Conservation (phyloP, 2,329 filamentous ascomycete genomes). For the Metarhizium humberi region DNA sequence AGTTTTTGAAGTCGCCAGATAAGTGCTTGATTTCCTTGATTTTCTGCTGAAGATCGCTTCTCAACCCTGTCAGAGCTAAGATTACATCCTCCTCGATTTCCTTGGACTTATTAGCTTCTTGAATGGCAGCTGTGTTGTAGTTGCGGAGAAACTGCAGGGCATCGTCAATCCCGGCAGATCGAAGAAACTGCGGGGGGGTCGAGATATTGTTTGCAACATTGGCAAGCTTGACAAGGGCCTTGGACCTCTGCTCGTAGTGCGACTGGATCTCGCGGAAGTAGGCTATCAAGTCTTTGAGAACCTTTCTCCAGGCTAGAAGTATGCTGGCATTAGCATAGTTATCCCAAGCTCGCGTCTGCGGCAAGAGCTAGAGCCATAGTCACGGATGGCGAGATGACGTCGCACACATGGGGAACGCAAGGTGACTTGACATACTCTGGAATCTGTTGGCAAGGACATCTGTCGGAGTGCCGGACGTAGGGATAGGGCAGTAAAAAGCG, state of each 20-base stretch:
- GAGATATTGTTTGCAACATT: constrained; percentile 75
- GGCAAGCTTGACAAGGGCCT: constrained; percentile 71
- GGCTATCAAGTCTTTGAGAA: constrained; percentile 85
- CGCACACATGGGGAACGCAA: neutral
- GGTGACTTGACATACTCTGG: constrained; percentile 53
- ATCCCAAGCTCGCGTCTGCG: neutral
- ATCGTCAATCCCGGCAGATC: constrained; percentile 77
- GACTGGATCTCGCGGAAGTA: constrained; percentile 90
- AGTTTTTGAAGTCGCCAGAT: constrained; percentile 93
- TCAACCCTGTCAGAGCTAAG: constrained; percentile 70
- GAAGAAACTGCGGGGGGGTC: constrained; percentile 66
- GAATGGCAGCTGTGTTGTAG: constrained; percentile 72
- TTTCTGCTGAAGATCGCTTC: constrained; percentile 86
- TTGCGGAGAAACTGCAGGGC: constrained; percentile 70
- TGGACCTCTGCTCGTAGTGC: constrained; percentile 79
- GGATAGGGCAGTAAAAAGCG: constrained; percentile 83
- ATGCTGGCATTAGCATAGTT: neutral
- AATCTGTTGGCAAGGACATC: constrained; percentile 82
- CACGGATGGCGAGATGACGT: neutral
- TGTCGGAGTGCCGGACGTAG: constrained; percentile 78
- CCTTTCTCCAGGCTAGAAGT: constrained; percentile 75
- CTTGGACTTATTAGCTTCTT: constrained; percentile 77
- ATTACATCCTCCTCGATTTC: constrained; percentile 92
- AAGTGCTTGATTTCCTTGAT: constrained; percentile 97
- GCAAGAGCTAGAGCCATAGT: neutral